These are phyloP conservation scores for Thozetella sp. DNA, from an alignment of 495 filamentous ascomycete genomes.

Conservation along the genomic window DNA sequence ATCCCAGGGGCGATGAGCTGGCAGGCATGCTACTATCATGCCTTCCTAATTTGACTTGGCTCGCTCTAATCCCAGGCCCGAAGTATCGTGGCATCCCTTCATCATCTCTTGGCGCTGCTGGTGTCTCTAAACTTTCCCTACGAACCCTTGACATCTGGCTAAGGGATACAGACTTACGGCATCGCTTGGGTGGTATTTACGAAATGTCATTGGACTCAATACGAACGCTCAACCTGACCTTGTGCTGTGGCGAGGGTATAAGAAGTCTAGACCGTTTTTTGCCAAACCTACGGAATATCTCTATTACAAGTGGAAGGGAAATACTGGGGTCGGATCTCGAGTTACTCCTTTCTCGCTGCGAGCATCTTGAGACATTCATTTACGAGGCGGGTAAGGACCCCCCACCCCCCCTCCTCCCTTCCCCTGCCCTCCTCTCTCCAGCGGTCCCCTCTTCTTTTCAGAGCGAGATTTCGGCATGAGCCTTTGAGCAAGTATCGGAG, in stretches of 20 bases:
- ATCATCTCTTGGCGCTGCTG: slow-evolving; percentile 14
- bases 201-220: slow-evolving; percentile 14
- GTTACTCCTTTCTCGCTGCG: slow-evolving; percentile 10
- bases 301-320: slow-evolving; percentile 7
- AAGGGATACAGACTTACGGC: too few species aligned
- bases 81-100: slow-evolving; percentile 3
- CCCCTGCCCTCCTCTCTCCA: too few species aligned
- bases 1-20: slow-evolving; percentile 7
- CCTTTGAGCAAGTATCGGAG: slow-evolving; percentile 4
- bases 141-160: slow-evolving; percentile 14
- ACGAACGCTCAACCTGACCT: slow-evolving; percentile 11
- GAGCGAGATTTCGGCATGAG: not conserved
- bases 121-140: slow-evolving; percentile 10
- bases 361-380: slow-evolving; percentile 12
- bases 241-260: not conserved
- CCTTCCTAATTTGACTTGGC: slow-evolving; percentile 12
- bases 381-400: slow-evolving; percentile 15
- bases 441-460: not conserved
- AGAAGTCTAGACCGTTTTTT: slow-evolving; percentile 6
- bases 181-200: slow-evolving; percentile 9
- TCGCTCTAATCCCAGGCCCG: slow-evolving; percentile 5
- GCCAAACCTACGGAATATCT: slow-evolving; percentile 13
- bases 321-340: slow-evolving; percentile 5
- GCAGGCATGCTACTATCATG: slow-evolving; percentile 13
- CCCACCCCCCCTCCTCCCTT: too few species aligned